These are phyloP conservation scores for Phytophthora sojae DNA, from an alignment of 352 stramenopile species.

Conservation along the genomic window DNA sequence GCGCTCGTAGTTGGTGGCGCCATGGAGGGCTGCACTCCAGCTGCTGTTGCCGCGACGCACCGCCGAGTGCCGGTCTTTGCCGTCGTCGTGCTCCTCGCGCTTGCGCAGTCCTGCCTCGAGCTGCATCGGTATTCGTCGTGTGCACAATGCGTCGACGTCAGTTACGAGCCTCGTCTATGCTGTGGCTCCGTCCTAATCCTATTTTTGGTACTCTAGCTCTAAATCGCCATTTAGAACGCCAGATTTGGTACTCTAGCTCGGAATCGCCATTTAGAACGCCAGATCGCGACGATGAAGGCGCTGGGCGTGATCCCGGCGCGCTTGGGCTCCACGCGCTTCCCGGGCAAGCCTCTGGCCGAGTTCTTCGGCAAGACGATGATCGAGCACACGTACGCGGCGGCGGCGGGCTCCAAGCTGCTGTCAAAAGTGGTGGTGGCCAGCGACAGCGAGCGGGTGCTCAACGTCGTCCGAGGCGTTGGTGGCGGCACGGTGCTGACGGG, in stretches of 20 bases:
- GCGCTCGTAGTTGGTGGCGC: slow-evolving; percentile 51
- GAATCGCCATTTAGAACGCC: neutral
- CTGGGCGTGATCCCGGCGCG: slow-evolving; percentile 84
- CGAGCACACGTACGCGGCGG: slow-evolving; percentile 82
- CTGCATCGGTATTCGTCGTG: slow-evolving; percentile 40
- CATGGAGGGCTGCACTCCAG: slow-evolving; percentile 29
- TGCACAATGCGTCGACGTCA: neutral
- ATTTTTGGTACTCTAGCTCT: neutral
- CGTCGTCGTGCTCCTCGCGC: slow-evolving; percentile 59
- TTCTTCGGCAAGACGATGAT: slow-evolving; percentile 88
- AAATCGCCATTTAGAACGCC: neutral
- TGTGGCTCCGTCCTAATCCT: neutral
- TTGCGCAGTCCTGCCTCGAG: slow-evolving; percentile 61
- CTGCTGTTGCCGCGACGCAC: slow-evolving; percentile 37
- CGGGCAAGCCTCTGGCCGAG: slow-evolving; percentile 76
- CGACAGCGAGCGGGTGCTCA: slow-evolving; percentile 68
- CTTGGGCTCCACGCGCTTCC: slow-evolving; percentile 79
- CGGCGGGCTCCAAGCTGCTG: slow-evolving; percentile 53
- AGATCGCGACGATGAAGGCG: slow-evolving; percentile 51
- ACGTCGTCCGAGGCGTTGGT: slow-evolving; percentile 54
- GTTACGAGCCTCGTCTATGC: slow-evolving; percentile 14
- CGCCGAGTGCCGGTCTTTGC: slow-evolving; percentile 57
- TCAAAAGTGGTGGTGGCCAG: slow-evolving; percentile 83
- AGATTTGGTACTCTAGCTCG: neutral
- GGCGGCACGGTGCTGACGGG: slow-evolving; percentile 69